phyloP scores from a whole-genome alignment of 2,329 filamentous ascomycete species.

The Didymella pinodella region DNA sequence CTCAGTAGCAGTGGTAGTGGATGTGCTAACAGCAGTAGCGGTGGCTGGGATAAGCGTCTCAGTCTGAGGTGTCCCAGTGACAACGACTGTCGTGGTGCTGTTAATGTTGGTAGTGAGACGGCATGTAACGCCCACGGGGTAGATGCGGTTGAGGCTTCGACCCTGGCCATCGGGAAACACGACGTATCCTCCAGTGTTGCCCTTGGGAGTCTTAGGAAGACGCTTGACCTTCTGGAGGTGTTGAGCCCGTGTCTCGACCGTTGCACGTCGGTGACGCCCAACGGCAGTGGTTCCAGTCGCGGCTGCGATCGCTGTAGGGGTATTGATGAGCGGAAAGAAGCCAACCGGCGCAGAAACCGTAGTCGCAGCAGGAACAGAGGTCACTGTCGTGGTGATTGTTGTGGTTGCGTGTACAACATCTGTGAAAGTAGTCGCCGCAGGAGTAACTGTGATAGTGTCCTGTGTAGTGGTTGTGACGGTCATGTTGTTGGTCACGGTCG shows the following conservation, averaged over 20 bases:
- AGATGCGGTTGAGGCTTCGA: slow-evolving; percentile 24
- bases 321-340: slow-evolving; percentile 28
- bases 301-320: slow-evolving; percentile 9
- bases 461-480: slow-evolving; percentile 24
- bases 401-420: slow-evolving; percentile 28
- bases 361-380: slow-evolving; percentile 21
- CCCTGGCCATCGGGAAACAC: slow-evolving; percentile 25
- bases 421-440: slow-evolving; percentile 32
- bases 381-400: slow-evolving; percentile 24
- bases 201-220: slow-evolving; percentile 25
- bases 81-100: slow-evolving; percentile 22
- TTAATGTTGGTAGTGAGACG: slow-evolving; percentile 27
- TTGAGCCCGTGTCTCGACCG: slow-evolving; percentile 16
- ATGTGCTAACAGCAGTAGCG: slow-evolving; percentile 27
- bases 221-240: slow-evolving; percentile 25
- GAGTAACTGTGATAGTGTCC: slow-evolving; percentile 29
- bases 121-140: slow-evolving; percentile 29
- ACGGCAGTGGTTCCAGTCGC: slow-evolving; percentile 1
- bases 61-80: slow-evolving; percentile 26
- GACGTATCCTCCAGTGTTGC: slow-evolving; percentile 29
- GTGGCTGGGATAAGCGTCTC: slow-evolving; percentile 20
- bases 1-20: slow-evolving; percentile 27
- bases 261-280: slow-evolving; percentile 32
- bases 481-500: slow-evolving; percentile 23
- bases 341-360: slow-evolving; percentile 26